phyloP scores from a whole-genome alignment of 805 yeast genomes.

The Starmera quercuum region DNA sequence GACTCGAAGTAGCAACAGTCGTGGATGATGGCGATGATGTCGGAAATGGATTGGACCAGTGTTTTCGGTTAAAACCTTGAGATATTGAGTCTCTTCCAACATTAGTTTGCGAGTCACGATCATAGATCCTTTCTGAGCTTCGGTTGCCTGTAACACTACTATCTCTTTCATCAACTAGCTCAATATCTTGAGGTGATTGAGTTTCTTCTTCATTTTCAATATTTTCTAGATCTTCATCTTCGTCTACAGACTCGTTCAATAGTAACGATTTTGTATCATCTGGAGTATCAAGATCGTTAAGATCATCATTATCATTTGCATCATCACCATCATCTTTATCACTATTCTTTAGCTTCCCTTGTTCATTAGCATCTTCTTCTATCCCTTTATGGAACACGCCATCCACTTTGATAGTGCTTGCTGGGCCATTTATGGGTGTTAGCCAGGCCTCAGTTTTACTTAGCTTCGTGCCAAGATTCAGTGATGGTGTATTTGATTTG shows the following conservation, averaged over 20 bases:
- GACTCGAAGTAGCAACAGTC: no score
- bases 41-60: no score
- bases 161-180: no score
- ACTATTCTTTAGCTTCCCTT: no score
- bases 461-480: background rate
- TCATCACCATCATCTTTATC: no score
- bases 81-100: no score
- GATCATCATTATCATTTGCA: slow-evolving; percentile 2
- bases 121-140: no score
- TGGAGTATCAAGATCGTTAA: slow-evolving; percentile 14
- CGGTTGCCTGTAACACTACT: no score
- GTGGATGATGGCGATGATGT: no score
- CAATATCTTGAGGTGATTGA: background rate
- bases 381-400: slow-evolving; percentile 14
- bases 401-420: slow-evolving; percentile 5
- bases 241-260: background rate
- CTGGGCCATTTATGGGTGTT: slow-evolving; percentile 2
- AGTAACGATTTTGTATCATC: slow-evolving; percentile 2
- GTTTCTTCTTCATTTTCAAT: background rate
- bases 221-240: background rate
- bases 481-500: no score
- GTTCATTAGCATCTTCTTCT: background rate
- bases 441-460: slow-evolving; percentile 1
- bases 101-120: no score
- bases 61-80: no score